Percentiles rank a stretch among this genome's conserved stretches.
Evolutionary conservation across 257 asterid genomes (phyloP).

Genomic region (Primulina tabacum): DNA sequence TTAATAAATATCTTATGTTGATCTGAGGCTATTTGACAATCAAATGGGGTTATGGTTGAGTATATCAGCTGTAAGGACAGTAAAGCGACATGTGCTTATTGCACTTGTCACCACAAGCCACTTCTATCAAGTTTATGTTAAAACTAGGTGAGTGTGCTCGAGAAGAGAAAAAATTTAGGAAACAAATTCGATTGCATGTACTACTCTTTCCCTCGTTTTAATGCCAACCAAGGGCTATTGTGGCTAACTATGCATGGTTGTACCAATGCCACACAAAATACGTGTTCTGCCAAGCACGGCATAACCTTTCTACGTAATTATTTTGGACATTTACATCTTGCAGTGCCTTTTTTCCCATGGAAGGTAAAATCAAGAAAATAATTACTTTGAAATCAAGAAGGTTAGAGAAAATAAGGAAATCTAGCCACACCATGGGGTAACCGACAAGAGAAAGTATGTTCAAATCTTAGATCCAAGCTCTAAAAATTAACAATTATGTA

Average conservation of each 20-base stretch:
- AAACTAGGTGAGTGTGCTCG: not conserved
- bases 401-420: conserved; percentile 4
- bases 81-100: too few species aligned
- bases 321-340: conserved; percentile 3
- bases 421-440: not conserved
- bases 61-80: too few species aligned
- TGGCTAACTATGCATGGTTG: not conserved
- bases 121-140: not conserved
- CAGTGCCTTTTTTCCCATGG: not conserved
- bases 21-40: too few species aligned
- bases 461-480: not conserved
- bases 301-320: not conserved
- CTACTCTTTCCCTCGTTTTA: not conserved
- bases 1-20: too few species aligned
- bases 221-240: not conserved
- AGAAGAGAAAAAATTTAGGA: not conserved
- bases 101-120: not conserved
- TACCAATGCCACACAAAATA: not conserved
- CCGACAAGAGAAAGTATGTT: conserved; percentile 1
- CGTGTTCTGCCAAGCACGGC: not conserved
- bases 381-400: conserved; percentile 1
- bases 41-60: too few species aligned
- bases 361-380: conserved; percentile 6
- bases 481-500: not conserved
- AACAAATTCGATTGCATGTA: not conserved